These are phyloP conservation scores for Clonostachys solani DNA, from an alignment of 2,329 filamentous ascomycete genomes.

Conservation along the genomic window DNA sequence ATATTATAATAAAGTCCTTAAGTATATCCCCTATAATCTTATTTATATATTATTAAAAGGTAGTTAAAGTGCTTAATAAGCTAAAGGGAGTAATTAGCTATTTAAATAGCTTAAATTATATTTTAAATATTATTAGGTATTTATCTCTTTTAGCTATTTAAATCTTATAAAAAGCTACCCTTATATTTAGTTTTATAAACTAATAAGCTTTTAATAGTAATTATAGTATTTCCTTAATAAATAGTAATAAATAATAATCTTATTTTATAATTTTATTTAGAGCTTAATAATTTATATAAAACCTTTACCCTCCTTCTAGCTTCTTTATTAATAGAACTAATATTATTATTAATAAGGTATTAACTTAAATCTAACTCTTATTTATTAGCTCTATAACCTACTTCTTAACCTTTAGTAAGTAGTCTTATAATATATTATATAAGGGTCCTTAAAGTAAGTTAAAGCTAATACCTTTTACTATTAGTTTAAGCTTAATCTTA, in stretches of 20 bases:
- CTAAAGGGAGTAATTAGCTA: background rate
- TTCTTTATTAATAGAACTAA: background rate
- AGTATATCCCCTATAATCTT: background rate
- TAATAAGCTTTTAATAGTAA: background rate
- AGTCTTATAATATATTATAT: background rate
- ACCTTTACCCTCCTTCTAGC: background rate
- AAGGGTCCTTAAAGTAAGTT: background rate
- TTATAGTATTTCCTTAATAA: background rate
- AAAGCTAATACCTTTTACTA: background rate
- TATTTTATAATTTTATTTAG: background rate
- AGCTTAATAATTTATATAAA: background rate
- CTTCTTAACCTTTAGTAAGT: background rate
- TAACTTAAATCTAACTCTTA: background rate
- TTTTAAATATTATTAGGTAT: background rate
- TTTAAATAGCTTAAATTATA: background rate
- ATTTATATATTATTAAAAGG: background rate
- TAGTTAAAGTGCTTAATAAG: background rate
- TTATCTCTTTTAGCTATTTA: background rate
- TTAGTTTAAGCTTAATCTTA: background rate
- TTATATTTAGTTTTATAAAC: background rate
- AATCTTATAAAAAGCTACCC: background rate
- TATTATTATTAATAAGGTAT: background rate
- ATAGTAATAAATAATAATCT: background rate
- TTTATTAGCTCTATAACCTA: constrained; percentile 1
- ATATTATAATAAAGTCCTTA: background rate